These are phyloP conservation scores for Xylaria sp. DNA, from an alignment of 2,329 filamentous ascomycete genomes.

Conservation along the genomic window DNA sequence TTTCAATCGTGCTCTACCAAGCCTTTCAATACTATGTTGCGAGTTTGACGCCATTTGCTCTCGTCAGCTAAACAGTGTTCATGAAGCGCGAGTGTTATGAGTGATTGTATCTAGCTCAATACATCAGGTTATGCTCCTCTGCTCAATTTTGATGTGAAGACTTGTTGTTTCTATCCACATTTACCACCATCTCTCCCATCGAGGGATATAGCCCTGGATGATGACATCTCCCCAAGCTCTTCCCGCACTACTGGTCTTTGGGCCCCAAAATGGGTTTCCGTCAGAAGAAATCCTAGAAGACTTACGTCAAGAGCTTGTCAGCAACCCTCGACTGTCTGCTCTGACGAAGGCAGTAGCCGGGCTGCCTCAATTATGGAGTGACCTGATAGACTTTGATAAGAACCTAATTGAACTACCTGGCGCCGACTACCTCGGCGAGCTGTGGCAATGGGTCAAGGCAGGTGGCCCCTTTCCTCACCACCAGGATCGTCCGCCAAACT, in stretches of 20 bases:
- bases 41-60: background rate
- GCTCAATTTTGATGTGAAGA: background rate
- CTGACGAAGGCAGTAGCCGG: constrained; percentile 4
- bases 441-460: constrained; percentile 9
- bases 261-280: constrained; percentile 22
- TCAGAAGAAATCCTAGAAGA: constrained; percentile 7
- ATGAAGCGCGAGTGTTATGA: background rate
- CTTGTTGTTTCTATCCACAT: background rate
- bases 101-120: background rate
- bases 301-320: constrained; percentile 18
- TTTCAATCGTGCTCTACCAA: too few species aligned
- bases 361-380: constrained; percentile 5
- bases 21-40: background rate
- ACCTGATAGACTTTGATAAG: background rate
- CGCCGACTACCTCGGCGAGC: background rate
- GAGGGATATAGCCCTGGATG: background rate
- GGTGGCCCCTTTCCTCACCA: background rate
- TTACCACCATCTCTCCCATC: background rate
- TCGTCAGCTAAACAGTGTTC: background rate
- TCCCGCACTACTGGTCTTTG: constrained; percentile 27
- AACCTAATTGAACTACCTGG: background rate
- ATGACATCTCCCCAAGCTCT: constrained; percentile 6
- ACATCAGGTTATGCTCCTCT: background rate
- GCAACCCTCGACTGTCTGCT: constrained; percentile 4
- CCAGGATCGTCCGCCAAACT: background rate